Percentiles rank a stretch among this genome's conserved stretches.
Conservation (phyloP, 768 basidiomycete genomes). For the Pleurotus platypus region DNA sequence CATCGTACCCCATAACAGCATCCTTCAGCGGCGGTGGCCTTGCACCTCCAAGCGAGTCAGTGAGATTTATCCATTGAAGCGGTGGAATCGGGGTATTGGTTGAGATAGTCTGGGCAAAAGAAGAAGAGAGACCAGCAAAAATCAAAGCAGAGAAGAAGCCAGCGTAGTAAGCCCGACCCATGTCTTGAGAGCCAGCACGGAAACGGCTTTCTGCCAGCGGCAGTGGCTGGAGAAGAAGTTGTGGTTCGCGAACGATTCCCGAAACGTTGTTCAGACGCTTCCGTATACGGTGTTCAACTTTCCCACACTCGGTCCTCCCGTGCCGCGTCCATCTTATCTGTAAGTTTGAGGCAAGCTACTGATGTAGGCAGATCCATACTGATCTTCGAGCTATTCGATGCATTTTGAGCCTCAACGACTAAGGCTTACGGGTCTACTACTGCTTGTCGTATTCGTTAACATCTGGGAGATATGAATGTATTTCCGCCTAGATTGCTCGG, state of each 20-base stretch:
- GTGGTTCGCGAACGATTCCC: conserved; percentile 1
- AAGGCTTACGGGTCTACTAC: too few relatives aligned
- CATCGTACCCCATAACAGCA: conserved; percentile 64
- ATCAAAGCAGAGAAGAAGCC: conserved; percentile 21
- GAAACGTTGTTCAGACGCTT: neutral
- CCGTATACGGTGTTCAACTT: neutral
- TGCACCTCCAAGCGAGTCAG: conserved; percentile 50
- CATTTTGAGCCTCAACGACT: too few relatives aligned
- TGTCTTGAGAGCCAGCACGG: conserved; percentile 17
- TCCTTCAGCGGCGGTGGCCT: conserved; percentile 65
- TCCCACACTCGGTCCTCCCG: conserved; percentile 4
- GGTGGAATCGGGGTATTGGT: conserved; percentile 55
- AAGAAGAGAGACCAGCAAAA: conserved; percentile 19
- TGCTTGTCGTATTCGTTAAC: too few relatives aligned
- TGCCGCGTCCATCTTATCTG: neutral
- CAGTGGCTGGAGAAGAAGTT: conserved; percentile 15
- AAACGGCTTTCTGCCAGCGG: conserved; percentile 21
- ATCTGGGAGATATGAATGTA: too few relatives aligned
- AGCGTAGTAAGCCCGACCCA: conserved; percentile 22
- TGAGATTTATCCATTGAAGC: conserved; percentile 75
- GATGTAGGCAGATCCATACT: too few relatives aligned
- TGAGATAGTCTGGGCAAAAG: conserved; percentile 45
- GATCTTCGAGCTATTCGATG: too few relatives aligned
- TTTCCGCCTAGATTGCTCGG: too few relatives aligned
- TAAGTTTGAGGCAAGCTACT: neutral